phyloP scores from a whole-genome alignment of 306 rosid species.

The Castanea mollissima region DNA sequence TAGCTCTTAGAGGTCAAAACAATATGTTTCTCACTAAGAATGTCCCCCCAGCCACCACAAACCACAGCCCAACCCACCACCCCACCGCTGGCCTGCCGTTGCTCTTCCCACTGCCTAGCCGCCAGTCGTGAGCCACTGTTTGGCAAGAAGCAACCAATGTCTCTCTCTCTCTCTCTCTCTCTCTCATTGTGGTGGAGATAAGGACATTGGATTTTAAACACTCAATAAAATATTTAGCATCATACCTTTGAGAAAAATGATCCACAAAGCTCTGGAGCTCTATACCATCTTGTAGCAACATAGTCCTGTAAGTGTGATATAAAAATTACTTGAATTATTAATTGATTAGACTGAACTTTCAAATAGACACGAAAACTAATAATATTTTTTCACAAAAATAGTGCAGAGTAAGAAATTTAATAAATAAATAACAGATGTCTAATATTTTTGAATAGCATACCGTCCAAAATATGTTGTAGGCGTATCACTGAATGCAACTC shows the following conservation, averaged over 20 bases:
- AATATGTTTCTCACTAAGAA: no score
- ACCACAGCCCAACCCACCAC: no score
- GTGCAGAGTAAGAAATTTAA: neutral
- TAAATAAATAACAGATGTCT: neutral
- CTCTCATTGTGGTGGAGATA: neutral
- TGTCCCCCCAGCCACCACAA: no score
- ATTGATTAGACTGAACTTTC: conserved; percentile 11
- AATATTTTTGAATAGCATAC: conserved; percentile 39
- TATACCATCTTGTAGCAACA: conserved; percentile 98
- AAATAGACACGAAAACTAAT: neutral
- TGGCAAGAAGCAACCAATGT: no score
- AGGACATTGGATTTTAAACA: neutral
- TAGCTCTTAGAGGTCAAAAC: no score
- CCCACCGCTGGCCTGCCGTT: no score
- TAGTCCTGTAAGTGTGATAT: conserved; percentile 60
- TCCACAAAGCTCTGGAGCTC: conserved; percentile 98
- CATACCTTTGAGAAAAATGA: conserved; percentile 93
- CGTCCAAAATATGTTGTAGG: conserved; percentile 96
- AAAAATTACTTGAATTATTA: neutral
- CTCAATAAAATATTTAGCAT: conserved; percentile 11
- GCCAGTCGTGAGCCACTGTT: no score
- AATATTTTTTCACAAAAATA: conserved; percentile 3
- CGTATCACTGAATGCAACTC: conserved; percentile 89
- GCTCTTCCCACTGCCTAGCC: no score
- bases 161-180: no score